Base-by-base conservation (phyloP, 2,329 filamentous ascomycete genomes). In the Capronia americana region DNA sequence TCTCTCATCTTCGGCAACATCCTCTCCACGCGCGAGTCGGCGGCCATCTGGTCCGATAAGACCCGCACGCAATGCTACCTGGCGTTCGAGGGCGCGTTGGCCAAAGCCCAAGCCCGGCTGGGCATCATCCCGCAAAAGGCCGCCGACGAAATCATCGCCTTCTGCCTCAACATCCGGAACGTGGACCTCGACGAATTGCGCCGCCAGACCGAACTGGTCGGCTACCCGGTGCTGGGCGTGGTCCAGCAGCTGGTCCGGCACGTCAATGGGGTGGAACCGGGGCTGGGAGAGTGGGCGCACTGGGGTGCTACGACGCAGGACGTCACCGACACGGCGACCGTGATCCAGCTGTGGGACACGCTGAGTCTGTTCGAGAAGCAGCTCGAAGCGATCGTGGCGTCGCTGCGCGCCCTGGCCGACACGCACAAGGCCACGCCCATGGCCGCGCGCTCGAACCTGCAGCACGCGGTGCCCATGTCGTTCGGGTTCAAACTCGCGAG, bases 301-400 rank as follows among this genome's bases (percentile, higher is more conserved):
- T 72, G 70, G 70, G 69, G 71, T 23, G 71, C 71, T 1, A 72
- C 71, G 2, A 72, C 71, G n/a, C 71, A 72, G 63, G 71, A 72
- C 50, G 68, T 72, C 8, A 71, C 70, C 11, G 71, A 72, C 54
- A 72, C 69, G n/a, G 68, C 71, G 24, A 71, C 65, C 12, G 64
- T 71, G 46, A 65, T 72, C 10, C 71, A 72, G 57, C 57, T 72
- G n/a, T 71, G 71, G 61, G 69, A 72, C 50, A 71, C 69, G 20
- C 50, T 72, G 30, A 63, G 62, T 10, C 50, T 72, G 11, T 64
- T 72, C 41, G 68, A 69, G 63, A 58, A 65, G 32, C 56, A 56
- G 14, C 63, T 72, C 10, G 57, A 68, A 4, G 28, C 38, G 12
- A 70, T 70, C 44, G 69, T 71, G 28, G 8, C 55, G n/a, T 64